A percentile compares a stretch with the other conserved stretches of the same genome.
Evolutionary conservation across 2,329 filamentous ascomycete genomes (phyloP).

Genomic region (Ophiostoma triangulosporum): DNA sequence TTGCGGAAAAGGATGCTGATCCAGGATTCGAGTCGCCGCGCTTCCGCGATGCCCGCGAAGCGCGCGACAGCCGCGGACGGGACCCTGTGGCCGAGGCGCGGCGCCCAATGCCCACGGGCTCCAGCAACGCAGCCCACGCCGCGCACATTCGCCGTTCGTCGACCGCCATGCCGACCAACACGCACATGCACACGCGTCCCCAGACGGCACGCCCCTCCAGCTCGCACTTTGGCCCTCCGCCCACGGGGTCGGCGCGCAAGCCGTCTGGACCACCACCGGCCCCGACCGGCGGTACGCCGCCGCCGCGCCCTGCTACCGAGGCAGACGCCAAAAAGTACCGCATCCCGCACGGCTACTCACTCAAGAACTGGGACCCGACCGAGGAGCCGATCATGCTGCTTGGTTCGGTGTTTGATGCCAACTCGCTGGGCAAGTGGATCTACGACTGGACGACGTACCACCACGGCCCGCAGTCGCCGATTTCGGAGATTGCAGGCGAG

Average conservation of each 20-base stretch:
- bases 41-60: conserved; percentile 22
- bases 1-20: conserved; percentile 22
- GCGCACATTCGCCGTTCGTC: conserved; percentile 17
- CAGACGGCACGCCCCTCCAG: conserved; percentile 36
- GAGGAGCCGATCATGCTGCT: conserved; percentile 90
- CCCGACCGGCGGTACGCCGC: conserved; percentile 18
- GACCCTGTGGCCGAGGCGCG: conserved; percentile 18
- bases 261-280: conserved; percentile 15
- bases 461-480: conserved; percentile 66
- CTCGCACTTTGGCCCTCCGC: conserved; percentile 24
- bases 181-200: conserved; percentile 31
- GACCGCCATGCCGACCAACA: conserved; percentile 12
- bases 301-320: conserved; percentile 39
- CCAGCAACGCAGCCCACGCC: conserved; percentile 11
- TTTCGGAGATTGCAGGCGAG: conserved; percentile 84
- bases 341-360: conserved; percentile 81
- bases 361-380: conserved; percentile 95
- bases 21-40: conserved; percentile 29
- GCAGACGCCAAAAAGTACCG: conserved; percentile 49
- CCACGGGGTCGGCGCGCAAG: conserved; percentile 7
- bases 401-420: conserved; percentile 92
- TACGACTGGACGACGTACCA: conserved; percentile 98
- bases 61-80: neutral
- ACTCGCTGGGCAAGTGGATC: conserved; percentile 97
- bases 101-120: conserved; percentile 19